Evolutionary conservation across 176 grass and related monocot species (phyloP), one percentile per base, ranked within the genome.

Genomic region (Cocos nucifera): DNA sequence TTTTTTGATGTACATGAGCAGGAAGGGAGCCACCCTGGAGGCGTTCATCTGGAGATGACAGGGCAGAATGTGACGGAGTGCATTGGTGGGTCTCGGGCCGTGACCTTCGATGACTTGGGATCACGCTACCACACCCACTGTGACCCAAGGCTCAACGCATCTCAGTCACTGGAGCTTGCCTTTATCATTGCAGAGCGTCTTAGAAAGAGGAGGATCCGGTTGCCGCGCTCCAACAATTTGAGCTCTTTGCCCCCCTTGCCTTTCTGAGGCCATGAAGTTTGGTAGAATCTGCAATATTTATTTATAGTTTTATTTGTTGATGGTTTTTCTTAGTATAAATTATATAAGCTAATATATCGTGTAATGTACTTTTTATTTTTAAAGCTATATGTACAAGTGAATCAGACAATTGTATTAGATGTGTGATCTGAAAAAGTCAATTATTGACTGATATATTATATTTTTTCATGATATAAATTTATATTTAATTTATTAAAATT

Each of bases 21-120:
- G 80, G 73, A 75, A 56, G 81, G 80, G 56, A 84, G 64, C 69
- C 57, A 89, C 71, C 76, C 69, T 1, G 77, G 77, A 59, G 86
- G 80, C 6, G 39, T 89, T 62, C 81, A 89, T 54, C 15, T 85
- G 50, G 80, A 89, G 77, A 84, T 89, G 86, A 84, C 86, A 0
- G 77, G 86, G 52, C 73, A 84, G 69, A 84, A 89, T 9, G 80
- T 84, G 35, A 84, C 73, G 12, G 65, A 89, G 55, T 84, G 86
- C 57, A 78, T 84, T 22, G 86, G 86, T 52, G 81, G 86, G 49
- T 71, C 70, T 20, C 75, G 75, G 25, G 51, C 65, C 14, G 71
- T 89, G 51, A 78, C 81, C 16, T 71, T 78, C 22, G 63, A 85
- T 39, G 81, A 89, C 72, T 69, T 84, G 7, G 63, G 60, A 9